Base-by-base conservation (phyloP, 345 rosid genomes). In the Eucalyptus guilfoylei region DNA sequence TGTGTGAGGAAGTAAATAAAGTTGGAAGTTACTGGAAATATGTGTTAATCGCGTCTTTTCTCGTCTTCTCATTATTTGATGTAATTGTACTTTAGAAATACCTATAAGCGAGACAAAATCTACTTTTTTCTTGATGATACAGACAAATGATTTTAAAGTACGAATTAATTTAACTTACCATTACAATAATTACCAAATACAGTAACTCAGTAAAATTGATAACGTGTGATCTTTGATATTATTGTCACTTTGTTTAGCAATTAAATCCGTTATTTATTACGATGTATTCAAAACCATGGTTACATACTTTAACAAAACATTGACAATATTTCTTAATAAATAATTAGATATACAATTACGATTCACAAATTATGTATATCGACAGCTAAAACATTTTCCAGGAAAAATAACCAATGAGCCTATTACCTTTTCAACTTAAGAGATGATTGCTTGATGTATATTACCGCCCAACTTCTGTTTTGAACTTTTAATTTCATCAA, bases 211-310 rank as follows among this genome's bases (percentile, higher is more conserved):
- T 64, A 64, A 14, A 64, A 64, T n/a, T n/a, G 32, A 64, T 64
- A 64, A 7, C 15, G 1, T 30, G 72, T 30, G 3, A 62, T 62
- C 37, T 30, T 62, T 62, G 3, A 62, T 1, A 62, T 0, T 1
- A 30, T 62, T 30, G 72, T 30, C 5, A 2, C 34, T 62, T 28
- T 64, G 19, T 64, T 64, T 54, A 54, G 60, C 26, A 54, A 54
- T 54, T 21, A 21, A 0, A 54, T 9, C 1, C 60, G 1, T 23
- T 54, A 54, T 9, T 60, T 60, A 1, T 3, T 26, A 55, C 6
- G 30, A 23, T 2, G 6, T 26, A 55, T 55, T 23, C 67, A 11
- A 60, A 60, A 26, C 1, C 15, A 6, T 1, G 14, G 30, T 60
- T 26, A 60, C 67, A 60, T 0, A 60, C 13, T 60, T 1, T 1